Conservation (phyloP, 305 asterid genomes). For the Stenogyne calaminthoides region DNA sequence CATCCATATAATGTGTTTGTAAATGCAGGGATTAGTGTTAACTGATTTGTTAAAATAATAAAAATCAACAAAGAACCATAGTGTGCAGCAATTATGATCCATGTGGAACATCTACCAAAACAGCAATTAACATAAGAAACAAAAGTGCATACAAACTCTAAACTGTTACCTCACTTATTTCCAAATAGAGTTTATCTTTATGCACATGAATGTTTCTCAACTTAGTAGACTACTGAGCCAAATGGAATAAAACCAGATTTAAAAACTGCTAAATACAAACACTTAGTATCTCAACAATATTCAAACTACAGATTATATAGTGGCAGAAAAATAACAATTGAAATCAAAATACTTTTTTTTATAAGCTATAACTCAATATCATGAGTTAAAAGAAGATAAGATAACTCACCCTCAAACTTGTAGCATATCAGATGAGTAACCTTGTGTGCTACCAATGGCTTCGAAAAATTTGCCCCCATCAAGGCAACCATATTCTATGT, state of each 20-base stretch:
- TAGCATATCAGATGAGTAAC: slow-evolving; percentile 96
- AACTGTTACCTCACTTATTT: not conserved
- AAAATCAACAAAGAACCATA: not conserved
- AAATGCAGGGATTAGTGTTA: not conserved
- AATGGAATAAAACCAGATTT: not conserved
- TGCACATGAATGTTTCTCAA: not conserved
- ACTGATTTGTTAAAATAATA: not conserved
- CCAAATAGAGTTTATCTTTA: not conserved
- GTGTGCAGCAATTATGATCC: slow-evolving; percentile 2
- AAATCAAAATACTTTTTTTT: slow-evolving; percentile 4
- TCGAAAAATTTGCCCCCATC: slow-evolving; percentile 89
- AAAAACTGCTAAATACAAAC: not conserved
- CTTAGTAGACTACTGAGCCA: not conserved
- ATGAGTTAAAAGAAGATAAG: slow-evolving; percentile 11
- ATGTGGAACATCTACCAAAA: not conserved
- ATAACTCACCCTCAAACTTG: slow-evolving; percentile 79
- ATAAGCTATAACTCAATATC: not conserved
- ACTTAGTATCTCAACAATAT: not conserved
- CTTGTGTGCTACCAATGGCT: slow-evolving; percentile 74
- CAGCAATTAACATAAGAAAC: slow-evolving; percentile 1
- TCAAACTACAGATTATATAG: not conserved
- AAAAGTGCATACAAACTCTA: not conserved
- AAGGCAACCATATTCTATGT: slow-evolving; percentile 76
- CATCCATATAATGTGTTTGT: not conserved
- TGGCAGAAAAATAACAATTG: not conserved